Conservation (phyloP, 768 basidiomycete species). For the Trametes meyenii region DNA sequence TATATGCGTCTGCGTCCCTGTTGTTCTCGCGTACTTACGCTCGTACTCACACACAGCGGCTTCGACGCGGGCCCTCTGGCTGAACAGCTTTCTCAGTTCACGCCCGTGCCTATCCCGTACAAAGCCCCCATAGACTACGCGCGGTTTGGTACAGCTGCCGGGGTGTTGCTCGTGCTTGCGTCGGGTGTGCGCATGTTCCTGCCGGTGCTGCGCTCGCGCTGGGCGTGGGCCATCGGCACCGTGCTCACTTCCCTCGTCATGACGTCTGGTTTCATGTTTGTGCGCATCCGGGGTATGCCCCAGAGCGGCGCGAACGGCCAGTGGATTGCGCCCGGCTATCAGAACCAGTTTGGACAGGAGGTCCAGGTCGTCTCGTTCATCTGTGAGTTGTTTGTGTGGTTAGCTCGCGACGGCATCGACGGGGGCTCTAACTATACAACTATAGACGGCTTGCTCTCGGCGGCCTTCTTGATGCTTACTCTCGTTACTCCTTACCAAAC, state of each 20-base stretch:
- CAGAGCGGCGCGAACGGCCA: constrained; percentile 63
- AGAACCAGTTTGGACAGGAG: constrained; percentile 92
- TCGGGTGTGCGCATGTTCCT: constrained; percentile 61
- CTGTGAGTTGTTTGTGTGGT: constrained; percentile 58
- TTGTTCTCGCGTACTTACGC: not conserved
- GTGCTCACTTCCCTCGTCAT: constrained; percentile 73
- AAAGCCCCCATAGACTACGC: constrained; percentile 76
- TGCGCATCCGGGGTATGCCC: constrained; percentile 82
- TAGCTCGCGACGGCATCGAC: not conserved
- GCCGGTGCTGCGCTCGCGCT: constrained; percentile 69
- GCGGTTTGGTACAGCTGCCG: constrained; percentile 49
- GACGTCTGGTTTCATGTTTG: constrained; percentile 97
- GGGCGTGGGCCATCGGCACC: constrained; percentile 74
- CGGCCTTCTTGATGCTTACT: constrained; percentile 79
- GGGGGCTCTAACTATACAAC: not conserved
- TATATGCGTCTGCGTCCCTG: not conserved
- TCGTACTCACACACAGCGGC: constrained; percentile 55
- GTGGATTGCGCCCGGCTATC: constrained; percentile 89
- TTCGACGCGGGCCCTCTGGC: constrained; percentile 82
- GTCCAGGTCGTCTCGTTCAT: constrained; percentile 83
- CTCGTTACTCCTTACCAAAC: constrained; percentile 78
- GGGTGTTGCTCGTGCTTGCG: constrained; percentile 49
- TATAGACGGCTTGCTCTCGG: constrained; percentile 80
- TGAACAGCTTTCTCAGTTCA: constrained; percentile 69
- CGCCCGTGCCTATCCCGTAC: constrained; percentile 83